These are phyloP conservation scores for Cairneyella variabilis DNA, from an alignment of 495 filamentous ascomycete species.

Conservation along the genomic window DNA sequence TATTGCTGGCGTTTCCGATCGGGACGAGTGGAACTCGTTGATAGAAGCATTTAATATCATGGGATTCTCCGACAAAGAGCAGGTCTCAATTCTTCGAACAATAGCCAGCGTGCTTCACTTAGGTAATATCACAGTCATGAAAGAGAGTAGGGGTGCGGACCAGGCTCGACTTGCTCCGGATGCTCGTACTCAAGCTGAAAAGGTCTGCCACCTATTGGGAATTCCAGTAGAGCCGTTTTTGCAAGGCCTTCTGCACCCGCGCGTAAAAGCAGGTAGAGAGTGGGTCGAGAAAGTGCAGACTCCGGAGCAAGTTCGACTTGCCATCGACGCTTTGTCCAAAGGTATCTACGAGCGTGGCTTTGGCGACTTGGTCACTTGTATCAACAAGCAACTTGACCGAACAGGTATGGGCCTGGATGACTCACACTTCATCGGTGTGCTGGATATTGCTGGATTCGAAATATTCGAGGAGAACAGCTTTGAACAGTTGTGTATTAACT, in stretches of 20 bases:
- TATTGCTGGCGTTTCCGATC: conserved; percentile 87
- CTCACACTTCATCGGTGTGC: conserved; percentile 91
- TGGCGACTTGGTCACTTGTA: conserved; percentile 83
- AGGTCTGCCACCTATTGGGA: conserved; percentile 79
- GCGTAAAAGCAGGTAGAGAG: conserved; percentile 91
- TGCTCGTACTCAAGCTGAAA: conserved; percentile 64
- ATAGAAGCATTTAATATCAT: conserved; percentile 94
- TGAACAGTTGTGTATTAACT: conserved; percentile 99
- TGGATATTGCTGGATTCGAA: conserved; percentile 99
- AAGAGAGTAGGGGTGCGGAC: conserved; percentile 84
- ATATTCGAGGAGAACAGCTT: conserved; percentile 99
- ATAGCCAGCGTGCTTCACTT: conserved; percentile 90
- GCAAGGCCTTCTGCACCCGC: conserved; percentile 84
- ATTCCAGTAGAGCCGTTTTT: conserved; percentile 81
- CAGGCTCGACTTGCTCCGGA: conserved; percentile 80
- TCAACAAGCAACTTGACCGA: conserved; percentile 87
- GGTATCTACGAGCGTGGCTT: conserved; percentile 97
- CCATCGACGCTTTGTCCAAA: conserved; percentile 89
- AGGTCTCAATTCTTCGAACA: conserved; percentile 75
- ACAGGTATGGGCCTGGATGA: conserved; percentile 76
- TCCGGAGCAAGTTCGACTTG: conserved; percentile 87
- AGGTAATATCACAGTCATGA: conserved; percentile 84
- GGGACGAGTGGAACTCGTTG: conserved; percentile 82
- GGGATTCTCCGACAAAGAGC: conserved; percentile 87
- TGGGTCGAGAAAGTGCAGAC: conserved; percentile 99